Conservation (phyloP, 225 moss, liverwort and hornwort genomes). For the Neckera pumila region DNA sequence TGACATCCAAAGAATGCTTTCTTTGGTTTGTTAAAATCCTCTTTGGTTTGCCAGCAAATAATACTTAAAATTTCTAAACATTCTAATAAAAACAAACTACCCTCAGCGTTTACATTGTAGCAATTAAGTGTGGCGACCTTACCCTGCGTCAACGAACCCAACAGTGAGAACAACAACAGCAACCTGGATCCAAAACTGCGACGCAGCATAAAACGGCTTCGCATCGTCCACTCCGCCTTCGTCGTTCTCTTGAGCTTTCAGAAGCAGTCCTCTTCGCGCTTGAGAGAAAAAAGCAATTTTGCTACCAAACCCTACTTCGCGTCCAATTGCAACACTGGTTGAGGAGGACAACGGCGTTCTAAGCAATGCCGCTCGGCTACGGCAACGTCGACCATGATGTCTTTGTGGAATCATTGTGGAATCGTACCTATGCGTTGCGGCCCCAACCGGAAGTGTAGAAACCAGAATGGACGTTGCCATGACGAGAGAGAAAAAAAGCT, state of each 20-base stretch:
- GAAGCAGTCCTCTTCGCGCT: background rate
- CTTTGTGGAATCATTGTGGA: background rate
- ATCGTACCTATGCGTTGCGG: background rate
- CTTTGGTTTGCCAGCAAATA: background rate
- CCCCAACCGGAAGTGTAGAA: background rate
- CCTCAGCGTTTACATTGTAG: too few species aligned
- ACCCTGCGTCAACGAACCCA: constrained; percentile 90
- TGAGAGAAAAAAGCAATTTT: background rate
- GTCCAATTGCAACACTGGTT: background rate
- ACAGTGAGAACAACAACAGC: constrained; percentile 52
- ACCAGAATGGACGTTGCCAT: constrained; percentile 4
- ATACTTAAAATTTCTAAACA: too few species aligned
- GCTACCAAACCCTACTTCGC: background rate
- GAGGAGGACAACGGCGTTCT: background rate
- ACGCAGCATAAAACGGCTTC: constrained; percentile 31
- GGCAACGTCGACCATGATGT: background rate
- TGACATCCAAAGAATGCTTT: background rate
- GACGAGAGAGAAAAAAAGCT: background rate
- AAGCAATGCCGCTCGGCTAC: background rate
- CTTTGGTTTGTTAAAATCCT: background rate
- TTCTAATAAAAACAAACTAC: background rate
- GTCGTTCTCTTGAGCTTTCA: constrained; percentile 19
- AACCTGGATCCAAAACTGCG: constrained; percentile 58
- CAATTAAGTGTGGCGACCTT: background rate
- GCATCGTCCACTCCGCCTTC: constrained; percentile 2